Conservation (phyloP, 2,329 filamentous ascomycete genomes). For the Clonostachys solani region DNA sequence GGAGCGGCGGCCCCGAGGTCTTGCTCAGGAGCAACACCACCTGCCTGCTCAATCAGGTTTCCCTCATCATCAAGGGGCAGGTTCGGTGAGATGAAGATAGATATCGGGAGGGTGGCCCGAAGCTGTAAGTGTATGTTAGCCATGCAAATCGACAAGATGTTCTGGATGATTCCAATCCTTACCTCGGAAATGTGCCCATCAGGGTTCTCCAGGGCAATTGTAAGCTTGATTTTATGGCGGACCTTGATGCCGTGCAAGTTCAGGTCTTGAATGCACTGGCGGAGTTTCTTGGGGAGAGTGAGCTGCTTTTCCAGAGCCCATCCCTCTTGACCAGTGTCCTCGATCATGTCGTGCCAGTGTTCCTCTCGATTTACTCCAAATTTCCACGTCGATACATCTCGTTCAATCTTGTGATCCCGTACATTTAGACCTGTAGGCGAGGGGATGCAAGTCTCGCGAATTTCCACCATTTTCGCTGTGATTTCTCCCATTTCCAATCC, state of each 20-base stretch:
- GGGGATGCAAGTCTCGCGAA: slow-evolving; percentile 60
- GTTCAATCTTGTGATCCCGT: slow-evolving; percentile 58
- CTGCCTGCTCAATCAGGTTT: slow-evolving; percentile 61
- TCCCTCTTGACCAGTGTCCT: slow-evolving; percentile 63
- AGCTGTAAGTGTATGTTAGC: slow-evolving; percentile 47
- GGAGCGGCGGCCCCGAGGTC: slow-evolving; percentile 68
- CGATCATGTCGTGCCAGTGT: slow-evolving; percentile 66
- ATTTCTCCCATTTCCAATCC: slow-evolving; percentile 83
- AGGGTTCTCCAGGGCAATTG: slow-evolving; percentile 87
- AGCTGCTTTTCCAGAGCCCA: slow-evolving; percentile 57
- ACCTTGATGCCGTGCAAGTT: slow-evolving; percentile 88
- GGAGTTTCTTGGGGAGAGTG: slow-evolving; percentile 76
- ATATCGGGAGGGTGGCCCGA: slow-evolving; percentile 83
- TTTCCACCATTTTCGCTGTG: slow-evolving; percentile 75
- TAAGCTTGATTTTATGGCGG: slow-evolving; percentile 87
- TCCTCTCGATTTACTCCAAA: slow-evolving; percentile 51
- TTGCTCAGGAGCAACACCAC: slow-evolving; percentile 37
- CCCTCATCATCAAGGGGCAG: slow-evolving; percentile 86
- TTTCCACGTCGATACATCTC: slow-evolving; percentile 58
- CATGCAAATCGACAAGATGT: background rate
- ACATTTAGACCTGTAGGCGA: slow-evolving; percentile 38
- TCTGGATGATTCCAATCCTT: slow-evolving; percentile 16
- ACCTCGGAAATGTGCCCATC: slow-evolving; percentile 92
- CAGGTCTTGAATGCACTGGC: slow-evolving; percentile 83
- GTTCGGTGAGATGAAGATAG: slow-evolving; percentile 93